Evolutionary conservation across 2,329 filamentous ascomycete species (phyloP).

Genomic region (Orbilia quercus): DNA sequence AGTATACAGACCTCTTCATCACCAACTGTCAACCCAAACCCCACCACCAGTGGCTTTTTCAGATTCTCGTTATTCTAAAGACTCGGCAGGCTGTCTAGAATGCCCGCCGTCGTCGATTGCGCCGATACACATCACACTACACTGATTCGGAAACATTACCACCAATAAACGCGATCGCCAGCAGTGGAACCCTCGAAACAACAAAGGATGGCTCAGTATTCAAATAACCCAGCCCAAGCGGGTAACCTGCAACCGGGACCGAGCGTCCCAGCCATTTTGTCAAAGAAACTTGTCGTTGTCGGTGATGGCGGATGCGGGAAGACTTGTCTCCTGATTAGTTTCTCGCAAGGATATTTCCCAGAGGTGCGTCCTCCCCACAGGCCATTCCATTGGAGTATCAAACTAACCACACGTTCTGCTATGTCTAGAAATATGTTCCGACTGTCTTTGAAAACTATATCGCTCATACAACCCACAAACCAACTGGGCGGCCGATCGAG

Average conservation of each 20-base stretch:
- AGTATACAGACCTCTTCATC: no score
- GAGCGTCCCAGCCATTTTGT: conserved; percentile 82
- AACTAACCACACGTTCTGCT: no score
- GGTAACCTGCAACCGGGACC: conserved; percentile 67
- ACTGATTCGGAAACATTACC: conserved; percentile 7
- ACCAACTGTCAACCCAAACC: no score
- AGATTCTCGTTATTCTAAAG: background rate
- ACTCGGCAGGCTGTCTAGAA: conserved; percentile 32
- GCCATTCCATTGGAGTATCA: no score
- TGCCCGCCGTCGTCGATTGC: conserved; percentile 35
- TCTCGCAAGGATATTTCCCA: conserved; percentile 98
- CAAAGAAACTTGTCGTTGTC: conserved; percentile 99
- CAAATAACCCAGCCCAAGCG: conserved; percentile 10
- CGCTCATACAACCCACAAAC: conserved; percentile 89
- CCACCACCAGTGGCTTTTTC: no score
- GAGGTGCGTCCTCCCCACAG: conserved; percentile 73
- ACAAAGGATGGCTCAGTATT: conserved; percentile 39
- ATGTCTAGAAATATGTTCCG: conserved; percentile 94
- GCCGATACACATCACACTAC: conserved; percentile 1
- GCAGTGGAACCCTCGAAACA: background rate
- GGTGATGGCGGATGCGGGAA: conserved; percentile 98
- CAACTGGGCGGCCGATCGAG: conserved; percentile 92
- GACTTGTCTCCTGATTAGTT: conserved; percentile 97
- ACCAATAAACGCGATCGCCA: background rate
- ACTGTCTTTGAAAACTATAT: conserved; percentile 99